Conservation (phyloP, 495 filamentous ascomycete genomes). For the Niebla homalea region DNA sequence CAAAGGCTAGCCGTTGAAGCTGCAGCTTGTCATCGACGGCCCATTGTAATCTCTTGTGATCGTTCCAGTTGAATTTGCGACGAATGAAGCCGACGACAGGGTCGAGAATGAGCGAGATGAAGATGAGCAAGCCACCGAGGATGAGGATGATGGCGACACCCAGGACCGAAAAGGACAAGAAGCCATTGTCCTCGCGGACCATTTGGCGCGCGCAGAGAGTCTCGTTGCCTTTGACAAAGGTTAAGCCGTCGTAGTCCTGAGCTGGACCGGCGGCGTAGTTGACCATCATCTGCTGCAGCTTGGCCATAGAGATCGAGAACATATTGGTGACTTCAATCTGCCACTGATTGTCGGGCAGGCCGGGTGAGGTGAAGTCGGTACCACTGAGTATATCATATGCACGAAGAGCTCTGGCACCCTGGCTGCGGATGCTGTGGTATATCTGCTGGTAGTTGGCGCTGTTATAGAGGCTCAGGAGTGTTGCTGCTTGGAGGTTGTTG, state of each 20-base stretch:
- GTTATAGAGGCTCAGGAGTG: conserved; percentile 26
- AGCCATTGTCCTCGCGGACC: conserved; percentile 7
- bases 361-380: conserved; percentile 8
- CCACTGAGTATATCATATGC: conserved; percentile 13
- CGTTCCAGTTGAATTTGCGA: background rate
- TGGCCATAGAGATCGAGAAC: conserved; percentile 17
- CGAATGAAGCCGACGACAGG: conserved; percentile 7
- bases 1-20: conserved; percentile 19
- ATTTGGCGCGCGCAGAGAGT: conserved; percentile 12
- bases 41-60: conserved; percentile 17
- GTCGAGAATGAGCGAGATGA: conserved; percentile 14
- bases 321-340: conserved; percentile 20
- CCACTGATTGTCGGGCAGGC: conserved; percentile 23
- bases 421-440: conserved; percentile 19
- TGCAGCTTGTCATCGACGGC: conserved; percentile 17
- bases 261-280: conserved; percentile 17
- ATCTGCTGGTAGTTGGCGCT: conserved; percentile 24
- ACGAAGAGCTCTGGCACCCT: conserved; percentile 18
- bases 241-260: background rate
- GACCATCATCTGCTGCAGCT: conserved; percentile 16
- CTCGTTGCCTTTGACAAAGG: background rate
- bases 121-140: conserved; percentile 15
- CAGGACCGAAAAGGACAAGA: conserved; percentile 14
- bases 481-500: conserved; percentile 33
- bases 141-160: conserved; percentile 18